Evolutionary conservation across 345 rosid species (phyloP), one percentile per base, ranked within the genome.

Genomic region (Heritiera littoralis): DNA sequence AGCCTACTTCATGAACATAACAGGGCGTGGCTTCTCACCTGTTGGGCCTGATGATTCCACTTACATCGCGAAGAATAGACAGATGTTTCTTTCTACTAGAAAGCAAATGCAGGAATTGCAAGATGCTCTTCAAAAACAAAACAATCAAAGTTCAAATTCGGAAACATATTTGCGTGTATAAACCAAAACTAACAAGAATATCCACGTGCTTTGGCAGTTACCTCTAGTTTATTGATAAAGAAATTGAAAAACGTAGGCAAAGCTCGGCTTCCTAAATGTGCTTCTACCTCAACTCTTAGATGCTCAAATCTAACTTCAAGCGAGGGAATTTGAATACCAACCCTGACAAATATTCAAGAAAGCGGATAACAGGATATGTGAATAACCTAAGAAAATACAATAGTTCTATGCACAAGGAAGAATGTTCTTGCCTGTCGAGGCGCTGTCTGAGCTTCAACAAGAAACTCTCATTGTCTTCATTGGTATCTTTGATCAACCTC

Each of bases 11-110:
- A 12, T 30, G 18, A 41, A 68, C 11, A 43, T n/a, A 43, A n/a
- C 32, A 20, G 32, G 74, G 38, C 38, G 20, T 18, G 7, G 38
- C 74, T 66, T 40, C 56, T 77, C 61, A 90, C 96, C 90, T 89
- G 83, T 88, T 79, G 20, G 95, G 95, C 79, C 86, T 92, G 85
- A 94, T 85, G 76, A 94, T 83, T 83, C 96, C 94, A 63, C 84
- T 89, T 3, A 89, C 87, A 80, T 93, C 85, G 43, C 80, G 80
- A 14, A 92, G 91, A 77, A 93, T 86, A 20, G 81, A 66, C 32
- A 88, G 8, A 17, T 66, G 84, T 69, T 59, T 81, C 79, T 88
- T 93, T 51, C 79, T 70, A 84, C 66, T 81, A n/a, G 79, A 77
- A 68, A 77, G 72, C 66, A 90, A 12, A 56, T 87, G 78, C 6